Evolutionary conservation across 768 basidiomycete genomes (phyloP).

Genomic region (Leccinum barrowsii): DNA sequence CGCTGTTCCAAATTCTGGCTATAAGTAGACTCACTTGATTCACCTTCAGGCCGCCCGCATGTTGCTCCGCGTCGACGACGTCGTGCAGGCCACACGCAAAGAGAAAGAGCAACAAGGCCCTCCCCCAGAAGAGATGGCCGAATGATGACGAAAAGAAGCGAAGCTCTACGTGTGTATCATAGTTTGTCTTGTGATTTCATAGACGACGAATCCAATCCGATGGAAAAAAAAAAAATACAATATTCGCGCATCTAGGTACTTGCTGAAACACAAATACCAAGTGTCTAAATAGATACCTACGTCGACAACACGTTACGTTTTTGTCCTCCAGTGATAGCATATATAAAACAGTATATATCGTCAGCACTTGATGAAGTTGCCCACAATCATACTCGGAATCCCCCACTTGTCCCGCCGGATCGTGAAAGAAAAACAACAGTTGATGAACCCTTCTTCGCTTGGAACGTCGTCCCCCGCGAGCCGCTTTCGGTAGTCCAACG

Average conservation of each 20-base stretch:
- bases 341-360: too few relatives aligned
- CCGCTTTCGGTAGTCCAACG: slow-evolving; percentile 27
- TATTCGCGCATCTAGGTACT: background rate
- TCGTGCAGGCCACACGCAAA: too few relatives aligned
- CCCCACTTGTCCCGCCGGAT: slow-evolving; percentile 83
- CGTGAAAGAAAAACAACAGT: slow-evolving; percentile 89
- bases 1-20: background rate
- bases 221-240: background rate
- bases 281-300: too few relatives aligned
- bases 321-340: too few relatives aligned
- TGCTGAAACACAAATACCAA: too few relatives aligned
- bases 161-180: background rate
- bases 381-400: slow-evolving; percentile 87
- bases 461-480: slow-evolving; percentile 27
- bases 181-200: background rate
- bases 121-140: background rate
- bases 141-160: background rate
- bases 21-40: too few relatives aligned
- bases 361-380: slow-evolving; percentile 78
- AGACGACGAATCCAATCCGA: background rate
- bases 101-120: background rate
- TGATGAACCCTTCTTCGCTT: slow-evolving; percentile 73
- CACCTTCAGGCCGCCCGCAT: background rate
- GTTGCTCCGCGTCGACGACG: background rate
- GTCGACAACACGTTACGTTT: too few relatives aligned